A percentile compares a stretch with the other conserved stretches of the same genome.
These are phyloP conservation scores for Entamoeba dispar DNA, from an alignment of 208 protist genomes.

Conservation along the genomic window DNA sequence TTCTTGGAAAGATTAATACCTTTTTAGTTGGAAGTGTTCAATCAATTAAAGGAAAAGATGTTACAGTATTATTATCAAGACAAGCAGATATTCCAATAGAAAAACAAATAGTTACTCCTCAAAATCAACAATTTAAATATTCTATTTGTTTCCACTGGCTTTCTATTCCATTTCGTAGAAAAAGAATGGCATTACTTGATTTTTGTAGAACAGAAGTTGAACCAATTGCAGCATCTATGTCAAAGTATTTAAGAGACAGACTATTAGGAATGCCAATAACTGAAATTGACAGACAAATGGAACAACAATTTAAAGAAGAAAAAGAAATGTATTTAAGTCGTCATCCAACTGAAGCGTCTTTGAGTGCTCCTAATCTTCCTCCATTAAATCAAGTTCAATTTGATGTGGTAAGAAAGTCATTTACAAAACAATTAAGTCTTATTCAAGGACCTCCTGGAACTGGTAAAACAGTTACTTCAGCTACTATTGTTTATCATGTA, in stretches of 20 bases:
- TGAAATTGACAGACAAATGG: not conserved
- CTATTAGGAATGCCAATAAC: not conserved
- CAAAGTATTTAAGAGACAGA: not conserved
- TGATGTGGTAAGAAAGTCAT: constrained; percentile 7
- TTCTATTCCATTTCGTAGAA: constrained; percentile 19
- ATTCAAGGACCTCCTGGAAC: constrained; percentile 76
- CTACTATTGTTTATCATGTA: constrained; percentile 72
- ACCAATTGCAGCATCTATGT: not conserved
- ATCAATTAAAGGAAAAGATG: not conserved
- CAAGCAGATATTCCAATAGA: not conserved
- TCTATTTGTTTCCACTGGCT: not conserved
- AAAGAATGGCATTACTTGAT: constrained; percentile 51
- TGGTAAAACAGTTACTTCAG: constrained; percentile 64
- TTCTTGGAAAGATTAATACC: not conserved
- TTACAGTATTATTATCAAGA: not conserved
- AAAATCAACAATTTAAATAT: not conserved
- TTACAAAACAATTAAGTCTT: constrained; percentile 1
- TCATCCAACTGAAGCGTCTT: not conserved
- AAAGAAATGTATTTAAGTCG: not conserved
- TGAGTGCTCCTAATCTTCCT: constrained; percentile 38
- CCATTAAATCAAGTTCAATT: constrained; percentile 67
- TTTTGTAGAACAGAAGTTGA: constrained; percentile 36
- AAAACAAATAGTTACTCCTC: not conserved
- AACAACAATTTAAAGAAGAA: not conserved
- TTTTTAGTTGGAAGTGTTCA: not conserved